These are phyloP conservation scores for Morella rubra DNA, from an alignment of 306 rosid genomes.

Conservation along the genomic window DNA sequence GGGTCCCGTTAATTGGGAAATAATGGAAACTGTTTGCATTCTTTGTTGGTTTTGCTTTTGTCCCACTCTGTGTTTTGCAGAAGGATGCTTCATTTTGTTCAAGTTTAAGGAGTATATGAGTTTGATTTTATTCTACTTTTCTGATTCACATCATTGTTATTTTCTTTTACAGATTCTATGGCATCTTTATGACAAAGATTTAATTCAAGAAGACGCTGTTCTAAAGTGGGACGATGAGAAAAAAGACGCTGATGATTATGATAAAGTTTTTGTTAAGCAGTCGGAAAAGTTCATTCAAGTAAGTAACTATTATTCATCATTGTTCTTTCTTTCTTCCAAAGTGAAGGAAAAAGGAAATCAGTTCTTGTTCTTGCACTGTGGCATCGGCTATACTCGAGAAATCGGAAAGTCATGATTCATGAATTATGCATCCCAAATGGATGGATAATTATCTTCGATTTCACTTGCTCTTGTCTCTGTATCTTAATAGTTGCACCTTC, in stretches of 20 bases:
- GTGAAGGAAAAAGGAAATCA: neutral
- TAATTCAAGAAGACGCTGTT: slow-evolving; percentile 83
- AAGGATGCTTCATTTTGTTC: neutral
- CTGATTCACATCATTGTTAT: slow-evolving; percentile 3
- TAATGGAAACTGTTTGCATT: neutral
- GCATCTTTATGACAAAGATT: slow-evolving; percentile 66
- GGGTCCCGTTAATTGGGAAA: neutral
- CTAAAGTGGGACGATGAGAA: slow-evolving; percentile 91
- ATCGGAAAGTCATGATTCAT: neutral
- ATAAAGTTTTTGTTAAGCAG: slow-evolving; percentile 73
- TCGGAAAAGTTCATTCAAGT: slow-evolving; percentile 73
- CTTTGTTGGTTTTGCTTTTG: neutral
- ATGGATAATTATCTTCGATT: neutral
- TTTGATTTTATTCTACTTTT: neutral
- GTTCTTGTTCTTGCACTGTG: neutral
- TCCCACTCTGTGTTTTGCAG: neutral
- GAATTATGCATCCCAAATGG: neutral
- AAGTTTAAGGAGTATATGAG: neutral
- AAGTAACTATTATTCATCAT: slow-evolving; percentile 20
- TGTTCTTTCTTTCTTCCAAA: neutral
- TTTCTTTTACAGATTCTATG: slow-evolving; percentile 55
- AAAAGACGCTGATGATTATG: slow-evolving; percentile 72
- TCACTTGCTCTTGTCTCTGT: neutral
- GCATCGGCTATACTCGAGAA: neutral
- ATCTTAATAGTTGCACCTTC: slow-evolving; percentile 1